Conservation (phyloP, 148 eudicot species). For the Diospyros lotus region DNA sequence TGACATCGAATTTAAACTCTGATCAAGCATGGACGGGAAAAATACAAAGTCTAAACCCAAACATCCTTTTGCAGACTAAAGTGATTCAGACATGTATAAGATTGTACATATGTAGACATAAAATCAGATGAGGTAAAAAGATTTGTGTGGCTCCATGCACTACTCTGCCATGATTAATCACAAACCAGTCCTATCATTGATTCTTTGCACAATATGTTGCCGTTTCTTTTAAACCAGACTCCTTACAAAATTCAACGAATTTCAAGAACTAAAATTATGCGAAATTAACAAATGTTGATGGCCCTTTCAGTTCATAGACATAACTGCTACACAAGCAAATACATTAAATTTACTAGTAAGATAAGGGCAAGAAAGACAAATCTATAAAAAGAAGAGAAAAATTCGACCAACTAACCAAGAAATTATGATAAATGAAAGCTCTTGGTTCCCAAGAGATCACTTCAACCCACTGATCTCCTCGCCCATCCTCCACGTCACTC, state of each 20-base stretch:
- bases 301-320: background rate
- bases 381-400: background rate
- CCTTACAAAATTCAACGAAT: background rate
- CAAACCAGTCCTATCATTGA: background rate
- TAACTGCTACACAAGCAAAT: background rate
- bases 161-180: background rate
- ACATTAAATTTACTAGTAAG: background rate
- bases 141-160: too few relatives aligned
- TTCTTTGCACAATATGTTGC: too few relatives aligned
- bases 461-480: constrained; percentile 77
- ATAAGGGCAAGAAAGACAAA: background rate
- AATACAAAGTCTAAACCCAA: background rate
- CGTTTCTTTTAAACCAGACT: background rate
- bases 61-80: background rate
- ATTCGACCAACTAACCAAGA: constrained; percentile 48
- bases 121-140: too few relatives aligned
- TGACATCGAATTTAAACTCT: constrained; percentile 9
- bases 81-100: background rate
- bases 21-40: background rate
- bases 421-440: constrained; percentile 80
- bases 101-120: background rate
- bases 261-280: constrained; percentile 3
- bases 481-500: constrained; percentile 35
- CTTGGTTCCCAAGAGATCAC: constrained; percentile 93
- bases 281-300: background rate